Evolutionary conservation across 108 stramenopile genomes (phyloP), one percentile per base, ranked within the genome.

Genomic region (Seminavis robusta): DNA sequence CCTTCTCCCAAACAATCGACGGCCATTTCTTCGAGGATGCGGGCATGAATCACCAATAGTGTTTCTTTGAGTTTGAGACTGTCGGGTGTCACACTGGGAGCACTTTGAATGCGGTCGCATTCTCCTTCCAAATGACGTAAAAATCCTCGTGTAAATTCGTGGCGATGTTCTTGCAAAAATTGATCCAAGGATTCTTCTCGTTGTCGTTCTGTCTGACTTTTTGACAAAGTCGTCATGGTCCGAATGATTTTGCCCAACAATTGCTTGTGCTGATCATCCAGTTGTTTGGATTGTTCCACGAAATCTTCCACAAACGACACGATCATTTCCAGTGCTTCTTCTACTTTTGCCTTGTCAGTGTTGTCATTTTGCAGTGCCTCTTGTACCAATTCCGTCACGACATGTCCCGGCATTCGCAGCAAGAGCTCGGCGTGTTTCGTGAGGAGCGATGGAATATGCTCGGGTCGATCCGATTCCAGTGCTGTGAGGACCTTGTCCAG

Each of bases 21-120:
- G 4, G 85, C 85, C 24, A 90, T 58, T 34, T 86, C 89, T 48
- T 90, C 89, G 19, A 90, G 41, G 3, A 90, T 76, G 4, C 89
- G 61, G 10, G 89, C 52, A 51, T 90, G 89, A n/a, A 90, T 79
- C 24, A 84, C 48, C 26, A 79, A 59, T 32, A 90, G 38, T n/a
- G 80, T 77, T 53, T 90, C 74, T 45, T 86, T 48, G 41, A 86
- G 51, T 45, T 66, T 59, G 0, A 55, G 26, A 24, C 67, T 71
- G 40, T 90, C 83, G 7, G 75, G 75, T 25, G 85, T 77, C 28
- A 83, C 46, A 5, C 9, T 68, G 2, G 71, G 63, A 5, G 76
- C 62, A 9, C 47, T 47, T n/a, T 69, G 58, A 21, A 90, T 78
- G 8, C 89, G 71, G 32, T 67, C 66, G 39, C 89, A 90, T 63